Percentiles rank a stretch among this genome's conserved stretches.
Evolutionary conservation across 2,329 filamentous ascomycete species (phyloP).

Genomic region (Diaporthe vexans): DNA sequence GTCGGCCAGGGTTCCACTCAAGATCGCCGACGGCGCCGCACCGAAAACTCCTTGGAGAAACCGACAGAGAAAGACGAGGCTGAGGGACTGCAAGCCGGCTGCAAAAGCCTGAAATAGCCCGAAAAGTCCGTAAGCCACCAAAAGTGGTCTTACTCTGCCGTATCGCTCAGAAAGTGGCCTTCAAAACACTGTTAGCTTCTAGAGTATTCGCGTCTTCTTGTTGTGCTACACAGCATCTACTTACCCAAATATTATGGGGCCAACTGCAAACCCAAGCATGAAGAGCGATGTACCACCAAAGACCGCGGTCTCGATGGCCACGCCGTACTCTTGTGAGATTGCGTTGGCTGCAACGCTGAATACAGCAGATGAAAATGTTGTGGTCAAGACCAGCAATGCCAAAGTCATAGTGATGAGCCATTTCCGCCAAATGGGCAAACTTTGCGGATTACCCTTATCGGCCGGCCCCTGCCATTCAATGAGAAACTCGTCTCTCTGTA

Average conservation of each 20-base stretch:
- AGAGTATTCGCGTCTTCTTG: not conserved
- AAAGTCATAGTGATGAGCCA: slow-evolving; percentile 2
- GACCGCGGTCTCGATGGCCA: not conserved
- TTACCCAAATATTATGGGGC: slow-evolving; percentile 10
- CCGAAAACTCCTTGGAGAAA: slow-evolving; percentile 26
- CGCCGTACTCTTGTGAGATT: slow-evolving; percentile 6
- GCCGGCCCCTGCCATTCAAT: slow-evolving; percentile 2
- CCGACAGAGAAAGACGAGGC: slow-evolving; percentile 17
- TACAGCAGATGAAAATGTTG: slow-evolving; percentile 12
- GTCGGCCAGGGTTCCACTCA: slow-evolving; percentile 18
- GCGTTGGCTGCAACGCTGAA: slow-evolving; percentile 1
- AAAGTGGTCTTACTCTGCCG: not conserved
- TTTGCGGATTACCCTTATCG: not conserved
- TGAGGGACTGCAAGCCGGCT: slow-evolving; percentile 7
- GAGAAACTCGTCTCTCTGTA: slow-evolving; percentile 4
- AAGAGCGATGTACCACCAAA: slow-evolving; percentile 4
- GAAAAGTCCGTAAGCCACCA: not conserved
- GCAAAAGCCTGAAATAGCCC: slow-evolving; percentile 8
- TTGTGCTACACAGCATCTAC: not conserved
- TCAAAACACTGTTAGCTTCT: not conserved
- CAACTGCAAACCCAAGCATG: slow-evolving; percentile 11
- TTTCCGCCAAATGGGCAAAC: slow-evolving; percentile 3
- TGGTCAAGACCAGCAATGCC: slow-evolving; percentile 11
- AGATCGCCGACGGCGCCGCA: slow-evolving; percentile 4
- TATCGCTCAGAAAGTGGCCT: slow-evolving; percentile 19